Base-by-base conservation (phyloP, 192 early-diverging fungal species). In the Geosiphon pyriformis region DNA sequence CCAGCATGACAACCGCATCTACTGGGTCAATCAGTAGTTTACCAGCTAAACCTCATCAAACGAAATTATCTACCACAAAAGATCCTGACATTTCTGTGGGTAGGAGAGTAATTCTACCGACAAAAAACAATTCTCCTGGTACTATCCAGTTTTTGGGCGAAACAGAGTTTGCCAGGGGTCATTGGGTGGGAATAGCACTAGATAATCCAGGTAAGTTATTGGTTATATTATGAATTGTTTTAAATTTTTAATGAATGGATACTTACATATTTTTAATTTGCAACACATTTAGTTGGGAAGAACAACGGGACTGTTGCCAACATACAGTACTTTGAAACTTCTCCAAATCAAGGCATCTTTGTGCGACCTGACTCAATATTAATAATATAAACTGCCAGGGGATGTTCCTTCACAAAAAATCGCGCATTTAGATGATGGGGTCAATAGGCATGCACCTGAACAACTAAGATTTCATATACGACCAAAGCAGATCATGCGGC, bases 301-400 rank as follows among this genome's bases (percentile, higher is more conserved):
- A 67, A 67, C 33, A 67, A 67, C 57, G 65, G 65, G 17, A 29
- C 27, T 10, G 65, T 67, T 15, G 65, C 65, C 1, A 67, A 17
- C 30, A 57, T 35, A 7, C 52, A 67, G 46, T 67, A 67, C 49
- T 67, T 67, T 18, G 35, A 47, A 7, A 51, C 55, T 20, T 34
- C 54, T 2, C 4, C 15, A 31, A 67, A 67, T 47, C 65, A 67
- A 6, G 65, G 65, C 7, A 67, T 67, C 23, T 67, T 67, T 67
- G 65, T 67, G 55, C 47, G 65, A 48, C 65, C 65, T 3, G 65
- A 67, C 53, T 67, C 53, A 30, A 29, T 67, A 37, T 67, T 67
- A 23, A 18, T 67, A 17, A 67, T 67, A 51, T 64, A 26, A 47
- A 33, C 37, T 10, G 15, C 15, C 37, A 42, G n/a, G n/a, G n/a